These are phyloP conservation scores for Rhynchospora pubera DNA, from an alignment of 176 grass and related monocot species.

Conservation along the genomic window DNA sequence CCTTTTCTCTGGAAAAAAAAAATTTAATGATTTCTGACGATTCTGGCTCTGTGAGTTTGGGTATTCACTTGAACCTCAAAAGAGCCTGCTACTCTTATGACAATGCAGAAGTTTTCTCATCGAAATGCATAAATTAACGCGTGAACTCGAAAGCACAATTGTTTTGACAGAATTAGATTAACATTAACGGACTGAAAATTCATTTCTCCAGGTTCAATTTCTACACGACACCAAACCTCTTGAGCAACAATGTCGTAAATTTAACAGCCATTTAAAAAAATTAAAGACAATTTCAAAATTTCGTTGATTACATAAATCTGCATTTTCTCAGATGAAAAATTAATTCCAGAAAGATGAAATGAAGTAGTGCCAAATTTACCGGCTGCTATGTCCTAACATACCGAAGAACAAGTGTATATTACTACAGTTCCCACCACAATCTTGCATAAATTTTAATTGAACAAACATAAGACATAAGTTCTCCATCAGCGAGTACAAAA, in stretches of 20 bases:
- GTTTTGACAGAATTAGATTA: background rate
- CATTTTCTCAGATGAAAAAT: background rate
- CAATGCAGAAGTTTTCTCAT: background rate
- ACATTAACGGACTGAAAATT: background rate
- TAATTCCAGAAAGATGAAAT: background rate
- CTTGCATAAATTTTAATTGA: background rate
- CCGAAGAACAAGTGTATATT: background rate
- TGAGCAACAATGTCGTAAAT: background rate
- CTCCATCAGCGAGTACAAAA: background rate
- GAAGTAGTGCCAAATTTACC: background rate
- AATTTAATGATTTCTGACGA: too few species aligned
- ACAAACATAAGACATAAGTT: background rate
- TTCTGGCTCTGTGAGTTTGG: too few species aligned
- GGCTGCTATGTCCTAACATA: background rate
- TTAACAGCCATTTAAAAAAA: too few species aligned
- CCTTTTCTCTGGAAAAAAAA: too few species aligned
- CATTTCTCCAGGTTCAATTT: background rate
- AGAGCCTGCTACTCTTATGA: background rate
- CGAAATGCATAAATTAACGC: background rate
- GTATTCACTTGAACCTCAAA: too few species aligned
- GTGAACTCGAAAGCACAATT: background rate
- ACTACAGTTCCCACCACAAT: background rate
- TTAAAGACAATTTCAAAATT: too few species aligned
- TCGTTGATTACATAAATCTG: too few species aligned
- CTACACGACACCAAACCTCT: background rate